Conservation (phyloP, 2,329 filamentous ascomycete species). For the Catunica adiposa region DNA sequence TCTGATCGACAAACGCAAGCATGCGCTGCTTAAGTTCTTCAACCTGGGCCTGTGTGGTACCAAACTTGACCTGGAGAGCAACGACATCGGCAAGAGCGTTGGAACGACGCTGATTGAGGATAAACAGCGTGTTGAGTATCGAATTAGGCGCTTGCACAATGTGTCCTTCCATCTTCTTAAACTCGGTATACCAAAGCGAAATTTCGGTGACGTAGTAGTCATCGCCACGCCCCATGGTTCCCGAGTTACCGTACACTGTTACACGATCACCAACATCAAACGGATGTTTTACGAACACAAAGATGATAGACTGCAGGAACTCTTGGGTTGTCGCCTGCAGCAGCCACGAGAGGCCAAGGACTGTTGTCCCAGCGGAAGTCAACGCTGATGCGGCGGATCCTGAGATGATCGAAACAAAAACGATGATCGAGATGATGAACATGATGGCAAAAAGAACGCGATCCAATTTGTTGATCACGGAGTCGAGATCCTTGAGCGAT, state of each 20-base stretch:
- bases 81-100: constrained; percentile 77
- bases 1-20: constrained; percentile 62
- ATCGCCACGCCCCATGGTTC: constrained; percentile 60
- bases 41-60: constrained; percentile 68
- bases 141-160: constrained; percentile 93
- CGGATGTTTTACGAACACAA: constrained; percentile 93
- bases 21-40: constrained; percentile 65
- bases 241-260: constrained; percentile 78
- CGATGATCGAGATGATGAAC: constrained; percentile 59
- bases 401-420: constrained; percentile 80
- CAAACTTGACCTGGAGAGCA: constrained; percentile 72
- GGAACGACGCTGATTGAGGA: constrained; percentile 83
- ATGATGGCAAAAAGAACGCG: constrained; percentile 81
- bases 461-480: constrained; percentile 79
- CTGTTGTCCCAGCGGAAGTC: constrained; percentile 71
- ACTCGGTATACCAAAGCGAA: constrained; percentile 82
- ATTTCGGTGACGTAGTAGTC: constrained; percentile 97
- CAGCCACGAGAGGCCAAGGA: constrained; percentile 85
- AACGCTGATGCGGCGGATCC: constrained; percentile 78
- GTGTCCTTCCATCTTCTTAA: constrained; percentile 97
- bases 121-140: constrained; percentile 80
- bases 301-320: constrained; percentile 83
- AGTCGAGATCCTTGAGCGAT: constrained; percentile 86
- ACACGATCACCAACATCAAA: constrained; percentile 94
- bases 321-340: constrained; percentile 87